Conservation (phyloP, 257 asterid species). For the Orobanche coerulescens region DNA sequence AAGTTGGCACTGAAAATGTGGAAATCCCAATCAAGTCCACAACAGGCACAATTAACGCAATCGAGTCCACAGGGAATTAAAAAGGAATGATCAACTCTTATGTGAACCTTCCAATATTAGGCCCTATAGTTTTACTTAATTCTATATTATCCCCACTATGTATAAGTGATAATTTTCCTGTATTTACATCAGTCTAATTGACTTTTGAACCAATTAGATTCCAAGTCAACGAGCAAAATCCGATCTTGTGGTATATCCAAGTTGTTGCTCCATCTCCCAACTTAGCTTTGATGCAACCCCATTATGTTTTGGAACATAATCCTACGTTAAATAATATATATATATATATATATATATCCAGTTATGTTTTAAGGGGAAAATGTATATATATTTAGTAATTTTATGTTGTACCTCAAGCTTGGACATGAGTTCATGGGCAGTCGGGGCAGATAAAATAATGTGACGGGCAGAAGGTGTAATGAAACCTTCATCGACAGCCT, state of each 20-base stretch:
- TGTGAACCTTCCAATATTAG: too few relatives aligned
- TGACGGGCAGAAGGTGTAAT: conserved; percentile 86
- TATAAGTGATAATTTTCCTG: conserved; percentile 10
- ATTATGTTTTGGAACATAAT: conserved; percentile 56
- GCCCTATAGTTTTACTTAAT: conserved; percentile 22
- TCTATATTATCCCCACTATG: not conserved
- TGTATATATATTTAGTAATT: too few relatives aligned
- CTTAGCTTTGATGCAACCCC: conserved; percentile 57
- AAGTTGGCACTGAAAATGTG: conserved; percentile 6
- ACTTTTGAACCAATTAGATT: not conserved
- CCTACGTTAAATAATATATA: conserved; percentile 27
- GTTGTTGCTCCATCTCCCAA: conserved; percentile 92
- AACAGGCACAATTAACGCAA: conserved; percentile 11
- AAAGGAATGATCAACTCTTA: not conserved
- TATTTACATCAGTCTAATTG: conserved; percentile 15
- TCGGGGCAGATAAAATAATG: conserved; percentile 82
- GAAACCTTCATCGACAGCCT: conserved; percentile 94
- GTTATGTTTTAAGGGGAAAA: too few relatives aligned
- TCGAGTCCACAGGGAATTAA: conserved; percentile 15
- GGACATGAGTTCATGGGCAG: conserved; percentile 88
- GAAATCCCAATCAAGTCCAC: conserved; percentile 11
- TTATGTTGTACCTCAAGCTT: conserved; percentile 73
- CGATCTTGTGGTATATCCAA: conserved; percentile 51
- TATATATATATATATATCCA: too few relatives aligned
- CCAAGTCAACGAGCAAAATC: conserved; percentile 69